Evolutionary conservation across 176 grass and related monocot species (phyloP).

Genomic region (Eragrostis nindensis): DNA sequence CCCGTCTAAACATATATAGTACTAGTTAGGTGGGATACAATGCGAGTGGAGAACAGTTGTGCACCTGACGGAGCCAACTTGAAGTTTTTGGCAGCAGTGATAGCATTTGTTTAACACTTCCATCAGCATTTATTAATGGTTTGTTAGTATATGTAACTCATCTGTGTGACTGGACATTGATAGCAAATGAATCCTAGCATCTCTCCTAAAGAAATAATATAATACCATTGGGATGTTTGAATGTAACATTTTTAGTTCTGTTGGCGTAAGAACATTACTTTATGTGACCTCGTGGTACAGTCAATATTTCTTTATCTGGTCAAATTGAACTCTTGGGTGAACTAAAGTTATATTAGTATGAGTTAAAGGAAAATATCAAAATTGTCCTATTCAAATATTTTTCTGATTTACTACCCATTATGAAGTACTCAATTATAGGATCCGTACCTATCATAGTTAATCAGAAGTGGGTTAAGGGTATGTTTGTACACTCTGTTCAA

Average conservation of each 20-base stretch:
- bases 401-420: no score
- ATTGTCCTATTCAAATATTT: not conserved
- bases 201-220: not conserved
- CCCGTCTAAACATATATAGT: not conserved
- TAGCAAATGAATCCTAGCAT: not conserved
- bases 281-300: not conserved
- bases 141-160: not conserved
- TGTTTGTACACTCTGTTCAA: no score
- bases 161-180: not conserved
- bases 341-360: not conserved
- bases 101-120: not conserved
- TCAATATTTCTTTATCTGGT: not conserved
- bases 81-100: no score
- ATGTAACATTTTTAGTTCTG: not conserved
- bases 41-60: constrained; percentile 21
- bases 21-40: not conserved
- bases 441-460: not conserved
- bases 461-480: not conserved
- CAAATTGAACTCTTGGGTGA: not conserved
- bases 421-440: no score
- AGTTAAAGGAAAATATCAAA: not conserved
- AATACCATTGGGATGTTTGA: not conserved
- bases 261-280: not conserved
- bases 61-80: not conserved
- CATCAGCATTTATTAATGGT: not conserved